phyloP scores from a whole-genome alignment of 2,329 filamentous ascomycete genomes.

The Penicillium sp. region DNA sequence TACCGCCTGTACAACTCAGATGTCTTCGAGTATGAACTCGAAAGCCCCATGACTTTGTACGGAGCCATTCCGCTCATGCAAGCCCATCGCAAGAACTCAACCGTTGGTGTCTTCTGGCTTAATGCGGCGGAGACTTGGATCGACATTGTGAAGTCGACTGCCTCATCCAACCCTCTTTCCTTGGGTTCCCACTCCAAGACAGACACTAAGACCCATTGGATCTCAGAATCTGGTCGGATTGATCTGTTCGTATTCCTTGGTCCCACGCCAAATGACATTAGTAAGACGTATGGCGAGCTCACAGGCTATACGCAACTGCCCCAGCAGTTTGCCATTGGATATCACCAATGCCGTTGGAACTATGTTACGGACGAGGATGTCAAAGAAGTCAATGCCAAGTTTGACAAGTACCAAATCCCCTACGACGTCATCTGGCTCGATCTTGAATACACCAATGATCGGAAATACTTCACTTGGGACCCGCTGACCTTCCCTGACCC shows the following conservation, averaged over 20 bases:
- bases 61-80: conserved; percentile 98
- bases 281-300: conserved; percentile 77
- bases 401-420: conserved; percentile 91
- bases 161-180: conserved; percentile 69
- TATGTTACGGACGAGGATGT: conserved; percentile 97
- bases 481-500: conserved; percentile 82
- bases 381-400: conserved; percentile 91
- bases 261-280: conserved; percentile 76
- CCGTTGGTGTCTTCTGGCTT: conserved; percentile 94
- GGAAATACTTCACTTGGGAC: conserved; percentile 99
- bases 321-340: conserved; percentile 85
- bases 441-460: conserved; percentile 93
- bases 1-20: conserved; percentile 95
- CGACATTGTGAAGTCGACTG: conserved; percentile 79
- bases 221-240: conserved; percentile 83
- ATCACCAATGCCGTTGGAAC: conserved; percentile 99
- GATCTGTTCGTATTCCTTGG: conserved; percentile 95
- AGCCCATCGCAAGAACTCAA: conserved; percentile 87
- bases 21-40: conserved; percentile 95
- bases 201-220: conserved; percentile 90
- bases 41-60: conserved; percentile 98
- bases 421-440: conserved; percentile 99
- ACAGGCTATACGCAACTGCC: conserved; percentile 90
- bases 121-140: conserved; percentile 98
- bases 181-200: conserved; percentile 66